Base-by-base conservation (phyloP, 2,329 filamentous ascomycete genomes). In the Sphaerulina populicola region DNA sequence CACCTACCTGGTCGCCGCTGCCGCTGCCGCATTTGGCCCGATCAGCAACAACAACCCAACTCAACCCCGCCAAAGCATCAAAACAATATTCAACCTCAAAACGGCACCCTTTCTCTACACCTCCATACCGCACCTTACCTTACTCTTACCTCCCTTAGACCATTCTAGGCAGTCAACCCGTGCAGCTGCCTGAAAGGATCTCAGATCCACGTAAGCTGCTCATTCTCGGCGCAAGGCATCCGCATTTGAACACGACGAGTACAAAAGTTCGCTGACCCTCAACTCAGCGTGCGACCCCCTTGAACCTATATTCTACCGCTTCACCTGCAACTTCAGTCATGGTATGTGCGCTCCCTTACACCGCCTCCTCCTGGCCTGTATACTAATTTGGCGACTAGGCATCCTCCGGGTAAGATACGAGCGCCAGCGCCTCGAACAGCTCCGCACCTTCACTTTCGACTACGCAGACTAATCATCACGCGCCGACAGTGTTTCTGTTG, bases 401-500 rank as follows among this genome's bases (percentile, higher is more conserved):
- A 53, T 51, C 53, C 39, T 58, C 57, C 31, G 57, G 57, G 57
- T 58, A 58, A 36, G 57, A 52, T 42, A 48, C 29, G 36, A 21
- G 23, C 23, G 23, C 23, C 23, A 27, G 23, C 23, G 23, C 43
- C 33, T 53, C 51, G 51, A 47, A 37, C 51, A 44, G 38, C 36
- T 14, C 38, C 47, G 31, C 51, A 45, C 36, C 18, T 7, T 41
- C 14, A 33, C 39, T 15, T 27, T 36, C 40, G 27, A 38, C 31
- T 18, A 37, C 48, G 35, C 36, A 44, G 23, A 46, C 46, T 43
- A 21, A 51, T 51, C 36, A 33, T 49, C 15, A 51, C 41, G 33
- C 55, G 51, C 52, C 44, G 45, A 46, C 71, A 89, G 85, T 78
- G 85, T 85, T 63, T 77, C 77, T 68, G 82, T 89, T 65, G 74